Percentiles rank a stretch among this genome's conserved stretches.
phyloP scores from a whole-genome alignment of 352 stramenopile genomes.

The Phytophthora ohioensis region DNA sequence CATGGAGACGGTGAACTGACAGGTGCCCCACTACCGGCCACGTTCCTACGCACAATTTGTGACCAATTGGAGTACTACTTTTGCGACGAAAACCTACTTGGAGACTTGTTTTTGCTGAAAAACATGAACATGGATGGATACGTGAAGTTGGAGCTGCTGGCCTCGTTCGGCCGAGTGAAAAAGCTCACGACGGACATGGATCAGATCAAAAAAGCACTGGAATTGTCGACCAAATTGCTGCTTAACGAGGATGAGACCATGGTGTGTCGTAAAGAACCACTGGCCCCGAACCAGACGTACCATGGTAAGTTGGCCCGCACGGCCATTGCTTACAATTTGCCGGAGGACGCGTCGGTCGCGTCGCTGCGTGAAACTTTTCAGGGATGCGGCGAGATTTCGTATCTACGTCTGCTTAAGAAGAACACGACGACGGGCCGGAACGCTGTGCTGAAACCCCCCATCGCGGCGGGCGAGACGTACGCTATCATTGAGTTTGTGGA shows the following conservation, averaged over 20 bases:
- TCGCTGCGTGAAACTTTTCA: slow-evolving; percentile 88
- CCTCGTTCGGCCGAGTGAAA: slow-evolving; percentile 87
- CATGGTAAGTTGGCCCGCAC: slow-evolving; percentile 87
- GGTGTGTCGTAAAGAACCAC: slow-evolving; percentile 87
- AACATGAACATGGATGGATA: slow-evolving; percentile 92
- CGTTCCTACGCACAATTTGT: slow-evolving; percentile 87
- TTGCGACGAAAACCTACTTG: slow-evolving; percentile 88
- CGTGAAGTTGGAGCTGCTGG: slow-evolving; percentile 86
- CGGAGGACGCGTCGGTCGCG: slow-evolving; percentile 86
- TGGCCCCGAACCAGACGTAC: slow-evolving; percentile 85
- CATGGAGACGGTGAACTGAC: slow-evolving; percentile 23
- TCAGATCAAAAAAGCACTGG: slow-evolving; percentile 82
- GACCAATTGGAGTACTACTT: slow-evolving; percentile 92
- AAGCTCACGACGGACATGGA: slow-evolving; percentile 89
- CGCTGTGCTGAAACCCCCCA: slow-evolving; percentile 88
- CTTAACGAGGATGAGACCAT: slow-evolving; percentile 85
- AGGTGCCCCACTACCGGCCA: slow-evolving; percentile 68
- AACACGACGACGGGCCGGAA: slow-evolving; percentile 89
- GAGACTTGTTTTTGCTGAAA: slow-evolving; percentile 87
- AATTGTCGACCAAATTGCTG: slow-evolving; percentile 87
- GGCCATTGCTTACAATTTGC: slow-evolving; percentile 89
- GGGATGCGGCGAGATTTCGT: slow-evolving; percentile 85
- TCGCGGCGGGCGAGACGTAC: slow-evolving; percentile 88
- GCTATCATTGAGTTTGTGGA: slow-evolving; percentile 92
- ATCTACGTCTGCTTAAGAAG: slow-evolving; percentile 90